A percentile compares a stretch with the other conserved stretches of the same genome.
phyloP scores from a whole-genome alignment of 148 eudicot genomes.

The Vaccinium vitisidaea region DNA sequence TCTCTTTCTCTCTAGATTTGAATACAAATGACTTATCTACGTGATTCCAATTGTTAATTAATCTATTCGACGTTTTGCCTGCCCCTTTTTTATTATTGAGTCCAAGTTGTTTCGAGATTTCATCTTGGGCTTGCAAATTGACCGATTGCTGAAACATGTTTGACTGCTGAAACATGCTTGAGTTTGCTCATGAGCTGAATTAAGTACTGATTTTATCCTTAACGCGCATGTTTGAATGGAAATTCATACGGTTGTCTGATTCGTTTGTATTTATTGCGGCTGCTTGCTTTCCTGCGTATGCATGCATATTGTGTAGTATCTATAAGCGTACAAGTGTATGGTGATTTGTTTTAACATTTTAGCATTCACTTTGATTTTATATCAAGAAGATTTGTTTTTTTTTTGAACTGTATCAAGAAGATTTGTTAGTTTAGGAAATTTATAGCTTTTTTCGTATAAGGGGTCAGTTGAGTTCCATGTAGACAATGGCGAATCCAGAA shows the following conservation, averaged over 20 bases:
- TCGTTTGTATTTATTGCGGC: background rate
- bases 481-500: background rate
- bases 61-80: background rate
- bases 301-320: background rate
- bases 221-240: too few relatives aligned
- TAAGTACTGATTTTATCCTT: background rate
- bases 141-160: background rate
- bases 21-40: background rate
- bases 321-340: background rate
- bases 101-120: background rate
- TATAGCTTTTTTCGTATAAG: background rate
- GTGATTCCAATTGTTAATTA: background rate
- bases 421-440: background rate
- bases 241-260: too few relatives aligned
- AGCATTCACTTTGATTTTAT: background rate
- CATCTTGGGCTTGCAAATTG: background rate
- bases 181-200: constrained; percentile 4
- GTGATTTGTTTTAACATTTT: background rate
- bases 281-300: background rate
- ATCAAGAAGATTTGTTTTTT: background rate
- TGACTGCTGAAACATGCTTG: background rate
- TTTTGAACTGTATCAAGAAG: background rate
- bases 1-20: background rate
- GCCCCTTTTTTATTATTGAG: background rate
- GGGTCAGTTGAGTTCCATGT: background rate